Base-by-base conservation (phyloP, 1,284 basidiomycete species). In the Malassezia obtusa region DNA sequence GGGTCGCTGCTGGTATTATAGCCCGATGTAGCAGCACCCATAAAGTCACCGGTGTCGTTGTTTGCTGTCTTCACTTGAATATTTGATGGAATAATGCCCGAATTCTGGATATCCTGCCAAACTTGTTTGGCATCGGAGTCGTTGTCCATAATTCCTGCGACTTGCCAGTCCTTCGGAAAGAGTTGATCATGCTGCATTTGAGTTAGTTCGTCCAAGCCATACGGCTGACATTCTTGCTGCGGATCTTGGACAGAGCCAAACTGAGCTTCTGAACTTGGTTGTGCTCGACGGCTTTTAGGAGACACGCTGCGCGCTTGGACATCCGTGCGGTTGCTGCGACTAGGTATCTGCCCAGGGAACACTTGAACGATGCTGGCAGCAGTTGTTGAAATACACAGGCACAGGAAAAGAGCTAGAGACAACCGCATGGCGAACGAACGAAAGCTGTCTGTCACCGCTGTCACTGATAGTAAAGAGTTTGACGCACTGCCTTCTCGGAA, bases 121-220 rank as follows among this genome's bases (percentile, higher is more conserved):
- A 76, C 59, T 0, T 50, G 41, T 11, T 59, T 45, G 2, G 77
- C 78, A 21, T 68, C 68, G 0, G 69, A 65, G 57, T 79, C 78
- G 21, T 64, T 64, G 0, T 64, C 28, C 1, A 77, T 60, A 32
- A 78, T 68, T 35, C 52, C 54, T 11, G 77, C 76, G 3, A 71
- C 73, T 8, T 71, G 37, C 76, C 76, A 78, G 8, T 52, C 56
- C 2, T 32, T 41, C 15, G 69, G 69, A 57, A 68, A 65, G 41
- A 30, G 28, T 41, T 53, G n/a, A 40, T 33, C 15, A 41, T 40
- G 30, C 15, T 25, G n/a, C 37, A 72, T 49, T 14, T 59, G 58
- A 15, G 58, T 50, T 2, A 72, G 52, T 19, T 62, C 61, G n/a
- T 59, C 57, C 7, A 64, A 38, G 38, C 50, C 35, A 55, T 68